Evolutionary conservation across 306 rosid genomes (phyloP).

Genomic region (Fragaria ananassa): DNA sequence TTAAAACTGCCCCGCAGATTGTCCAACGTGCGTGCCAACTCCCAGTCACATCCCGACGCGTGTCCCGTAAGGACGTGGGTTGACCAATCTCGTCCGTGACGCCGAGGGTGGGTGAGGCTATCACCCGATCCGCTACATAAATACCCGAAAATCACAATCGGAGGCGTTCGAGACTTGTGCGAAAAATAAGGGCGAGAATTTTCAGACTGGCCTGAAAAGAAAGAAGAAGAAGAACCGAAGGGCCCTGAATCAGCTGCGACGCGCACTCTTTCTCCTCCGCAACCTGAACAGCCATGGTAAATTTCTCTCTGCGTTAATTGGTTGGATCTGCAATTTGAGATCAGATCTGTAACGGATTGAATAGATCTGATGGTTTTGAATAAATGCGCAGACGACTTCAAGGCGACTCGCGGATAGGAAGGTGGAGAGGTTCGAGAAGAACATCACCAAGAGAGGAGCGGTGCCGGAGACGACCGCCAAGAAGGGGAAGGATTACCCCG

Average conservation of each 20-base stretch:
- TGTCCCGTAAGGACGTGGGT: background rate
- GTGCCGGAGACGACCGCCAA: slow-evolving; percentile 80
- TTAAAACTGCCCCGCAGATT: background rate
- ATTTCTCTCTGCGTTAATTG: background rate
- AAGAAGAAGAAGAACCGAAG: background rate
- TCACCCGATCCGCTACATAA: background rate
- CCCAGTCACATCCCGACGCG: background rate
- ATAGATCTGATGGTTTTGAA: background rate
- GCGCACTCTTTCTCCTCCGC: background rate
- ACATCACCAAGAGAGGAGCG: slow-evolving; percentile 82
- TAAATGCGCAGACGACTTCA: slow-evolving; percentile 69
- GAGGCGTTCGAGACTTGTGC: background rate
- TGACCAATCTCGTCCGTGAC: background rate
- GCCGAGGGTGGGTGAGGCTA: background rate
- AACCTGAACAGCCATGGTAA: background rate
- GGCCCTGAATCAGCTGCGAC: background rate
- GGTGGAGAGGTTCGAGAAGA: slow-evolving; percentile 85
- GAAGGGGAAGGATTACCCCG: slow-evolving; percentile 89
- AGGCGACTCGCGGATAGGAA: slow-evolving; percentile 90
- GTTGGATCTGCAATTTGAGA: background rate
- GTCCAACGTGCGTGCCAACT: background rate
- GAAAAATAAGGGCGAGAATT: slow-evolving; percentile 13
- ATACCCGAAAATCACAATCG: background rate
- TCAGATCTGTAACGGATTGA: background rate
- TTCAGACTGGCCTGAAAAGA: slow-evolving; percentile 5